Percentiles rank a stretch among this genome's conserved stretches.
These are phyloP conservation scores for Starmera caribaea DNA, from an alignment of 805 yeast species.

Conservation along the genomic window DNA sequence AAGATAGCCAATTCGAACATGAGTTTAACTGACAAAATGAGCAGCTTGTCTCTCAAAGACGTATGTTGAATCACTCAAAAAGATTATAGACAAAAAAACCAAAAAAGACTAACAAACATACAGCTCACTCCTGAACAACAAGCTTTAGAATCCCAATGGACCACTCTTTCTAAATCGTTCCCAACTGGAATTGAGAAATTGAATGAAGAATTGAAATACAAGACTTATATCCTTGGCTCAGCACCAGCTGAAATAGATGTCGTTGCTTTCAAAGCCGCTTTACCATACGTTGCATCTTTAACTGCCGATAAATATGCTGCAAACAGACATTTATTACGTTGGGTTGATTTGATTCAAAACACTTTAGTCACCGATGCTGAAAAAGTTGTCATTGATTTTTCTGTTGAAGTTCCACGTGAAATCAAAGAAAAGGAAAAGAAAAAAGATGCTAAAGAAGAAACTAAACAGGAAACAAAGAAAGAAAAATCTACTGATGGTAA, in stretches of 20 bases:
- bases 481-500: constrained; percentile 40
- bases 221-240: constrained; percentile 66
- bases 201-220: constrained; percentile 57
- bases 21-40: too few species aligned
- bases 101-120: too few species aligned
- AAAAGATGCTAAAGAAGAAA: constrained; percentile 28
- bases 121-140: constrained; percentile 34
- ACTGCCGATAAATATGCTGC: constrained; percentile 43
- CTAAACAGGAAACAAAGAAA: constrained; percentile 22
- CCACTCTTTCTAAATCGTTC: constrained; percentile 56
- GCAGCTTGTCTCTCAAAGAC: too few species aligned
- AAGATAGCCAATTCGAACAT: too few species aligned
- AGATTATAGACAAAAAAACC: too few species aligned
- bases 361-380: constrained; percentile 44
- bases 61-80: too few species aligned
- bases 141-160: constrained; percentile 75
- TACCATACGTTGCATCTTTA: constrained; percentile 52
- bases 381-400: constrained; percentile 45
- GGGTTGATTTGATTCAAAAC: constrained; percentile 85
- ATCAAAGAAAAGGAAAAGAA: constrained; percentile 48
- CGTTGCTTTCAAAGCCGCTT: constrained; percentile 53
- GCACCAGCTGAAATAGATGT: constrained; percentile 63
- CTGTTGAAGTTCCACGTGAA: constrained; percentile 66
- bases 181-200: constrained; percentile 46
- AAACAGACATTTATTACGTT: constrained; percentile 81